A percentile compares a stretch with the other conserved stretches of the same genome.
Evolutionary conservation across 2,329 filamentous ascomycete species (phyloP).

Genomic region (Gaeumannomyces tritici): DNA sequence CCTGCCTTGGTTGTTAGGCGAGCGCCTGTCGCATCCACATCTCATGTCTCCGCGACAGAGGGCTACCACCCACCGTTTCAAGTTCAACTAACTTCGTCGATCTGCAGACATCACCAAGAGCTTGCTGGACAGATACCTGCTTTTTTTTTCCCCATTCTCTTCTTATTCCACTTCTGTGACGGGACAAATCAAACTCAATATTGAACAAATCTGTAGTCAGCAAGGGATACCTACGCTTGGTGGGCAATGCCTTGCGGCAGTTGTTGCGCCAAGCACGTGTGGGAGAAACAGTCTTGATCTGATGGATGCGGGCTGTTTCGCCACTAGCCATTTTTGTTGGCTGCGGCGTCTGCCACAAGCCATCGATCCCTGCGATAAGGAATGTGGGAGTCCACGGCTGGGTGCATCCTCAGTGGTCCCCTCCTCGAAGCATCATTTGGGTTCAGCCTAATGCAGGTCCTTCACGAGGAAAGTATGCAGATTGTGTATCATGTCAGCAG

Average conservation of each 20-base stretch:
- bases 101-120: neutral
- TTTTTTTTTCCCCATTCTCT: neutral
- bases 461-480: neutral
- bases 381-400: too few species aligned
- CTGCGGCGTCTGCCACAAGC: neutral
- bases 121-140: too few species aligned
- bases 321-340: neutral
- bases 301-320: neutral
- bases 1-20: neutral
- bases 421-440: neutral
- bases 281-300: neutral
- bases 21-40: neutral
- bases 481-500: neutral
- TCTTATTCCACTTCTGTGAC: neutral
- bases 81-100: neutral
- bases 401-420: neutral
- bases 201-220: neutral
- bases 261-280: neutral
- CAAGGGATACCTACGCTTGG: neutral
- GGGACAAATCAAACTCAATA: neutral
- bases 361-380: neutral
- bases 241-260: neutral
- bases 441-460: neutral
- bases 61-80: neutral
- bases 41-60: neutral